A percentile compares a stretch with the other conserved stretches of the same genome.
Conservation (phyloP, 148 eudicot genomes). For the Linanthus parryae region DNA sequence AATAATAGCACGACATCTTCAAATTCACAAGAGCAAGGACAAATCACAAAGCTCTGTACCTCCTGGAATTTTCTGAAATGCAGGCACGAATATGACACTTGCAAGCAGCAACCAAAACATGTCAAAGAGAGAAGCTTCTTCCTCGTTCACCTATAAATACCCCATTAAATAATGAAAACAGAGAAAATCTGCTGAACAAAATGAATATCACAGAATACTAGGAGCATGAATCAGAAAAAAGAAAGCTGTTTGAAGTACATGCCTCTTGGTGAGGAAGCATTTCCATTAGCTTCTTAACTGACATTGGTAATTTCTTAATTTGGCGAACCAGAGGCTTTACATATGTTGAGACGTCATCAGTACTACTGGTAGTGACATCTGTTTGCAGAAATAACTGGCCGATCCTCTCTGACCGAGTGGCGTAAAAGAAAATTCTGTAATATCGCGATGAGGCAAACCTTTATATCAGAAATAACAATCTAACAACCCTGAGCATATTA, state of each 20-base stretch:
- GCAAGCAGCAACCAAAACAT: constrained; percentile 82
- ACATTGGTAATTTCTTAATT: constrained; percentile 50
- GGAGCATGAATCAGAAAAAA: constrained; percentile 4
- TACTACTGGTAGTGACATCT: constrained; percentile 43
- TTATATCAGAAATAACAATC: constrained; percentile 4
- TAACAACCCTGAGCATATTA: background rate
- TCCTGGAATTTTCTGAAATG: constrained; percentile 87
- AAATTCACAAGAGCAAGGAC: background rate
- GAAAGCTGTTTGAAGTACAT: constrained; percentile 12
- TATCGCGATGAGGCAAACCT: constrained; percentile 9
- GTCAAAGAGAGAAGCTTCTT: constrained; percentile 86
- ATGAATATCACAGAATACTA: background rate
- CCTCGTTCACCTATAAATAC: constrained; percentile 71
- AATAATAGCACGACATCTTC: no score
- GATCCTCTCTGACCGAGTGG: constrained; percentile 39
- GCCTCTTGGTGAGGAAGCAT: constrained; percentile 93
- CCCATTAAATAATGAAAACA: constrained; percentile 2
- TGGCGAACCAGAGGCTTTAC: constrained; percentile 67
- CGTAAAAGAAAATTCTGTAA: constrained; percentile 53
- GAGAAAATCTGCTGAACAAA: background rate
- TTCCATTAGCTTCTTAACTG: constrained; percentile 55
- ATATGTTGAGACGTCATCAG: constrained; percentile 69
- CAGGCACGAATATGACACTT: constrained; percentile 86
- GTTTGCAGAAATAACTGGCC: constrained; percentile 50
- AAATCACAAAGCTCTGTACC: constrained; percentile 27